Conservation (phyloP, 2,329 filamentous ascomycete species). For the Aspergillus viridinutans region DNA sequence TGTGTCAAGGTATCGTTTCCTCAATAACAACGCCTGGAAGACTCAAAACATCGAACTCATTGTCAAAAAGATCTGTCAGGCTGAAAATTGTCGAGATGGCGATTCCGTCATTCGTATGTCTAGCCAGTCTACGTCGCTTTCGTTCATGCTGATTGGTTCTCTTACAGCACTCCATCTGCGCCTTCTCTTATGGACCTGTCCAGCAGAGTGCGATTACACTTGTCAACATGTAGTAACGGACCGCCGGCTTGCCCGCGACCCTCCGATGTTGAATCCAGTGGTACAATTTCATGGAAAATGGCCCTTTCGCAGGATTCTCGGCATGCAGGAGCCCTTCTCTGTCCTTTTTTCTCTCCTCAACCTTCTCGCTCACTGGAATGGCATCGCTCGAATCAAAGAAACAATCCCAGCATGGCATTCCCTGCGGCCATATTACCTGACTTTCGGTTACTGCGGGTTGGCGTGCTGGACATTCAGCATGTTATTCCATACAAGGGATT, state of each 20-base stretch:
- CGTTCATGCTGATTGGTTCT: conserved; percentile 9
- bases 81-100: conserved; percentile 70
- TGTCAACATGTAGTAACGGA: conserved; percentile 91
- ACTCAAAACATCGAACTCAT: conserved; percentile 13
- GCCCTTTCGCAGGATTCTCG: conserved; percentile 87
- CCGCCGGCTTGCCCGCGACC: conserved; percentile 61
- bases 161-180: conserved; percentile 71
- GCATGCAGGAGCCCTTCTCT: conserved; percentile 91
- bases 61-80: conserved; percentile 64
- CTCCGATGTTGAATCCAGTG: conserved; percentile 61
- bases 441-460: conserved; percentile 75
- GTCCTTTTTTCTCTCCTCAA: conserved; percentile 93
- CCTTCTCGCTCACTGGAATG: conserved; percentile 76
- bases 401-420: conserved; percentile 69
- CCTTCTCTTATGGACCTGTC: conserved; percentile 87
- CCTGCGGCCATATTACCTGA: conserved; percentile 73
- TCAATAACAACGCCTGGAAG: neutral
- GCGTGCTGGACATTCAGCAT: conserved; percentile 83
- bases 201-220: conserved; percentile 92
- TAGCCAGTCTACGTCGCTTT: conserved; percentile 2
- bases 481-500: conserved; percentile 90
- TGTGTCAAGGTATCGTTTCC: conserved; percentile 68
- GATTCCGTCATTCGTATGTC: conserved; percentile 67
- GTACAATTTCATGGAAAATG: conserved; percentile 98
- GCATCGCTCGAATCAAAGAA: conserved; percentile 66